Base-by-base conservation (phyloP, 2,329 filamentous ascomycete genomes). In the Colletotrichum musae region DNA sequence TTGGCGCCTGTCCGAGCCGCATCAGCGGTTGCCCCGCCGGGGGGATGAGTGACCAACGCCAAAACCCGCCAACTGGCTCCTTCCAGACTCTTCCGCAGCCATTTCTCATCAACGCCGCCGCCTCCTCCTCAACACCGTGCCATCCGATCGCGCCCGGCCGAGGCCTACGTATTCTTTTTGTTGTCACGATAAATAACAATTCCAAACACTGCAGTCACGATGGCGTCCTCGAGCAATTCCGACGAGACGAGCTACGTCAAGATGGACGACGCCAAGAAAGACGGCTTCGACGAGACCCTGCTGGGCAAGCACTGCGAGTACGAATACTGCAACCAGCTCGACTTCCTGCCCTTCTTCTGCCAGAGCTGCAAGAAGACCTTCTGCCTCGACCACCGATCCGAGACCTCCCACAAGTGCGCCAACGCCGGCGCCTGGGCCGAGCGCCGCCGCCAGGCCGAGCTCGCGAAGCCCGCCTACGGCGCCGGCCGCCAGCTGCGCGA, bases 261-360 rank as follows among this genome's bases (percentile, higher is more conserved):
- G 71, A 95, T 95, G 92, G 86, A 92, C 76, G 71, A 72, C 13
- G 60, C 69, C 18, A 71, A 24, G 21, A 24, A 71, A 60, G 88
- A 90, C 76, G 87, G 81, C 69, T 78, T 87, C 78, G 95, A 98
- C 81, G 92, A 95, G 56, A 92, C 93, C 75, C 88, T 95, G 26
- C 92, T 98, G 74, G 96, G 96, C 80, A 89, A 89, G 71, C 95
- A 98, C 85, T 99, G 96, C 87, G 91, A 98, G 80, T 92, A 93
- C 82, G 86, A 92, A 73, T 97, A 94, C 86, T 99, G 96, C 86
- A 92, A 95, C 79, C 93, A 96, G 78, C 93, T 98, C 70, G 96
- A 98, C 82, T 98, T 99, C 80, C 89, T 99, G 5, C 96, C 96
- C 4, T 98, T 98, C 81, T 88, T 91, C 77, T 99, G 96, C 84